Evolutionary conservation across 495 filamentous ascomycete genomes (phyloP), one percentile per base, ranked within the genome.

Genomic region (Aspergillus sparsus): DNA sequence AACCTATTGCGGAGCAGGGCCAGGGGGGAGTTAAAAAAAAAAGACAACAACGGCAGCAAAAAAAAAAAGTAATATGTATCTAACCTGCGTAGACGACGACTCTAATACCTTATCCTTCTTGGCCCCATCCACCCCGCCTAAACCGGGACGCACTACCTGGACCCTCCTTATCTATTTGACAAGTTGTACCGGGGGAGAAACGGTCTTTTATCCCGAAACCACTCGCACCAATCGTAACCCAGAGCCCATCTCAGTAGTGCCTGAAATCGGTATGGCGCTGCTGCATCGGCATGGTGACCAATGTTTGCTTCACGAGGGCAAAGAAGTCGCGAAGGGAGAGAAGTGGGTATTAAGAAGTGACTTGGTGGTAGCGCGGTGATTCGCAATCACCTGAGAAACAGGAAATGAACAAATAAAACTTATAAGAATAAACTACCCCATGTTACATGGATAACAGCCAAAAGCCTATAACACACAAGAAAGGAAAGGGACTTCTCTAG

Each of bases 311-410:
- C 93, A 97, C 74, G 92, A 98, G 71, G 92, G 92, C 7, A 80
- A 79, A 60, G 83, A 94, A 65, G 93, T 97, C 0, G 82, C 70
- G 0, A 78, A 81, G 44, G 93, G 93, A 12, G 92, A 96, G 71
- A 97, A 97, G 70, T 97, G 93, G 93, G 87, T 98, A 53, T 80
- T 97, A 53, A 78, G 93, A 55, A 96, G 88, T 53, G 93, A 97
- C 79, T 72, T 97, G 55, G 92, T 92, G 65, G 86, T 96, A 16
- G 83, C 68, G 64, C 76, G 79, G 58, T 88, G 57, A 72, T 53
- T 37, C 27, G 27, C 3, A n/a, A 15, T 33, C 36, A 33, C 33
- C 21, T 55, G 18, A 18, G 27, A 15, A 37, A 18, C 41, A 16
- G 15, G 15, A 55, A 7, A 16, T 16, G 11, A 13, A 13, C 39